phyloP scores from a whole-genome alignment of 139 green algal genomes.

The Desmodesmus armatus region DNA sequence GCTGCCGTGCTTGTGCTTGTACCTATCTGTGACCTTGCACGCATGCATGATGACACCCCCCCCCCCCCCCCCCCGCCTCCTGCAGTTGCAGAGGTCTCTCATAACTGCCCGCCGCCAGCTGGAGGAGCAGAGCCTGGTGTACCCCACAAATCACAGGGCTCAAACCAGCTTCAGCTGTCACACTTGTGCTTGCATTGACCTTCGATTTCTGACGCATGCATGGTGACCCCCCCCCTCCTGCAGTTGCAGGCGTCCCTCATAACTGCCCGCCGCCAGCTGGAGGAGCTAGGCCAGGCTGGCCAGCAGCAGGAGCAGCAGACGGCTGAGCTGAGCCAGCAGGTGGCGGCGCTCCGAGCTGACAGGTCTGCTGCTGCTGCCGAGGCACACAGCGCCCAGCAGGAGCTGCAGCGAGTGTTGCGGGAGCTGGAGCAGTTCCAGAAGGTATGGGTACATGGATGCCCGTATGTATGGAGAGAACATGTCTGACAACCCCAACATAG shows the following conservation, averaged over 20 bases:
- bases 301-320: conserved; percentile 39
- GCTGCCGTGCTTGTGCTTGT: no score
- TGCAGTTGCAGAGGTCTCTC: conserved; percentile 24
- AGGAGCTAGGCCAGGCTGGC: conserved; percentile 27
- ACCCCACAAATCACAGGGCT: no score
- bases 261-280: conserved; percentile 31
- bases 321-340: conserved; percentile 24
- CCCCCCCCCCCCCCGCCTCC: no score
- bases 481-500: no score
- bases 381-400: conserved; percentile 26
- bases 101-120: conserved; percentile 30
- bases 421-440: conserved; percentile 40
- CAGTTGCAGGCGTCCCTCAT: conserved; percentile 28
- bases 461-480: no score
- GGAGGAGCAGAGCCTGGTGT: conserved; percentile 30
- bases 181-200: no score
- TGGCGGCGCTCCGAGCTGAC: conserved; percentile 33
- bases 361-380: conserved; percentile 40
- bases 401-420: conserved; percentile 37
- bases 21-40: no score
- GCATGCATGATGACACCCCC: no score
- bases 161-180: no score
- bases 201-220: no score
- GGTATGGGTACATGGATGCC: not conserved
- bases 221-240: no score